These are phyloP conservation scores for Musa balbisiana DNA, from an alignment of 202 grass and related monocot species.

Conservation along the genomic window DNA sequence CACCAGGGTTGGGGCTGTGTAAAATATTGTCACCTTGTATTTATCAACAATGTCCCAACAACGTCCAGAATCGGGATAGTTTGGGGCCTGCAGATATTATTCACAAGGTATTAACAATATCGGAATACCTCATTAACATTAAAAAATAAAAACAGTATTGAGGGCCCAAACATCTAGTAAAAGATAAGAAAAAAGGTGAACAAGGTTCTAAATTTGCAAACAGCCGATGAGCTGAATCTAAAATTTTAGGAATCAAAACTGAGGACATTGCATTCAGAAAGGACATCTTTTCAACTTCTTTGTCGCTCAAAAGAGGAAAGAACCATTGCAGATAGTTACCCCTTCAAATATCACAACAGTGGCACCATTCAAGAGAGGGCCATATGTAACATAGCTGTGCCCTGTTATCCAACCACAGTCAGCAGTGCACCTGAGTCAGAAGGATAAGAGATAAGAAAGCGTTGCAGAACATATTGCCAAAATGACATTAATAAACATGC, in stretches of 20 bases:
- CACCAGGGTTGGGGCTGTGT: slow-evolving; percentile 92
- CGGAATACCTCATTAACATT: not conserved
- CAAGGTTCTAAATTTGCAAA: not conserved
- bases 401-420: slow-evolving; percentile 99
- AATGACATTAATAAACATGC: slow-evolving; percentile 6
- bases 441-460: slow-evolving; percentile 22
- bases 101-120: slow-evolving; percentile 9
- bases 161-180: not conserved
- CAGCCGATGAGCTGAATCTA: not conserved
- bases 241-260: not conserved
- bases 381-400: slow-evolving; percentile 96
- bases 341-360: slow-evolving; percentile 88
- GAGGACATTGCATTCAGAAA: not conserved
- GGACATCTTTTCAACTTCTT: not conserved
- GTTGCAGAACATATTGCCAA: slow-evolving; percentile 21
- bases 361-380: slow-evolving; percentile 90
- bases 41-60: slow-evolving; percentile 97
- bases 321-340: slow-evolving; percentile 37
- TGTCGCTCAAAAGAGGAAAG: slow-evolving; percentile 4
- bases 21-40: slow-evolving; percentile 90
- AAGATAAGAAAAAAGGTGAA: not conserved
- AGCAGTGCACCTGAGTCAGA: slow-evolving; percentile 79
- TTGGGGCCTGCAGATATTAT: slow-evolving; percentile 68
- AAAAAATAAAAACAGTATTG: not conserved
- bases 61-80: slow-evolving; percentile 76